A percentile compares a stretch with the other conserved stretches of the same genome.
Evolutionary conservation across 768 basidiomycete species (phyloP).

Genomic region (Amanita inopinata): DNA sequence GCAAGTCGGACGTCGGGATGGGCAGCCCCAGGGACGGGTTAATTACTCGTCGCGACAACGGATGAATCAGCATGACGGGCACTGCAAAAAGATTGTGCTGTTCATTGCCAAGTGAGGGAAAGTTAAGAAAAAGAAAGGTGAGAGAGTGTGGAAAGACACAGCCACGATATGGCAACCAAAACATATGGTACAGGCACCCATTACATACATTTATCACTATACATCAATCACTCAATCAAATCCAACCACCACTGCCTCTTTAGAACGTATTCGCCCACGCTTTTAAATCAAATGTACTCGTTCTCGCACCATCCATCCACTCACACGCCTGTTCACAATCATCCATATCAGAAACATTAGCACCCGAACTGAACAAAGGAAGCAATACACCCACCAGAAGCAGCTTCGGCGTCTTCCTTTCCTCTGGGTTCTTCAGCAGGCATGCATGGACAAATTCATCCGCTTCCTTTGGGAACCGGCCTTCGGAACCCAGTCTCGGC

Average conservation of each 20-base stretch:
- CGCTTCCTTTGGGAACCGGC: constrained; percentile 56
- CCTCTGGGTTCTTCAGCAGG: constrained; percentile 80
- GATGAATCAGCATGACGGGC: no score
- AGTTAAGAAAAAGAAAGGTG: no score
- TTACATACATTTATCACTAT: neutral
- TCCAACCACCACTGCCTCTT: neutral
- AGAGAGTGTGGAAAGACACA: no score
- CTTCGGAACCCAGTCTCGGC: constrained; percentile 69
- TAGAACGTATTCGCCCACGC: constrained; percentile 73
- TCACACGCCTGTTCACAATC: constrained; percentile 44
- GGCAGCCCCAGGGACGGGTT: no score
- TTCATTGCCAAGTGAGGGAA: no score
- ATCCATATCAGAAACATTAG: neutral
- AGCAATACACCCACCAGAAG: constrained; percentile 47
- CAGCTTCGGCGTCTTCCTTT: constrained; percentile 79
- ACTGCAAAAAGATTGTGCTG: no score
- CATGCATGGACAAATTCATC: constrained; percentile 86
- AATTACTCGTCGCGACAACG: no score
- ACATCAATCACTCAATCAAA: neutral
- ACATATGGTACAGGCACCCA: neutral
- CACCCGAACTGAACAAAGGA: constrained; percentile 2
- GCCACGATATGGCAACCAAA: no score
- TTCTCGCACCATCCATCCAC: constrained; percentile 62
- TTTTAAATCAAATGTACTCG: constrained; percentile 59
- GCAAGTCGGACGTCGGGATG: no score